Base-by-base conservation (phyloP, 108 stramenopile species). In the Nitzschia inconspicua region DNA sequence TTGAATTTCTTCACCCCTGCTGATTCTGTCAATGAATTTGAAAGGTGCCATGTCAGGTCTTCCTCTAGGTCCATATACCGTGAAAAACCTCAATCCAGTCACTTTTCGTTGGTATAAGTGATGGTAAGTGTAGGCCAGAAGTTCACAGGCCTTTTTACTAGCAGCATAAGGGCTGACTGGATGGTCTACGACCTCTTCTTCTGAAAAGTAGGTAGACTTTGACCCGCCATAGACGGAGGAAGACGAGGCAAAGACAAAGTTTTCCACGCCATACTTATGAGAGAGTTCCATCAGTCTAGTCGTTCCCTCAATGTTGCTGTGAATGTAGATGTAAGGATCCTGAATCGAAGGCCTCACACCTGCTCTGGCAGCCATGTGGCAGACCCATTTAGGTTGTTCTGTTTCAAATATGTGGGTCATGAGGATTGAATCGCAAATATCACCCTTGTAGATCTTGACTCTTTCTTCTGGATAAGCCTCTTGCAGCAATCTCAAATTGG, bases 1-100 rank as follows among this genome's bases (percentile, higher is more conserved):
- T 70, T 97, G 91, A 40, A 99, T 87, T 63, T 95, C 86, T 46
- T 84, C 42, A 2, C 98, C 98, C 16, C 89, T 79, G 39, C 72
- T 80, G 32, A 99, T 79, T 14, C 95, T 84, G 69, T 98, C 94
- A 52, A 97, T 96, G 66, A 98, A 99, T 81, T 97, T 95, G 89
- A 92, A 97, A 5, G 98, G 97, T 0, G 98, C 98, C 98, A 99
- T 99, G 72, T 99, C 98, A 7, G 98, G 97, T 31, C 98, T 76
- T 20, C 98, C 98, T 7, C 95, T 75, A 7, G 95, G 96, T 16
- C 98, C 97, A 61, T 96, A 99, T 6, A 99, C 95, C n/a, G 97
- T 96, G 65, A 98, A 98, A 79, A 98, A 96, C 57, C 96, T 86
- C 9, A 98, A 71, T 4, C 78, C 94, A 27, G 94, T 75, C 4